Evolutionary conservation across 768 basidiomycete species (phyloP).

Genomic region (Candolleomyces efflorescens): DNA sequence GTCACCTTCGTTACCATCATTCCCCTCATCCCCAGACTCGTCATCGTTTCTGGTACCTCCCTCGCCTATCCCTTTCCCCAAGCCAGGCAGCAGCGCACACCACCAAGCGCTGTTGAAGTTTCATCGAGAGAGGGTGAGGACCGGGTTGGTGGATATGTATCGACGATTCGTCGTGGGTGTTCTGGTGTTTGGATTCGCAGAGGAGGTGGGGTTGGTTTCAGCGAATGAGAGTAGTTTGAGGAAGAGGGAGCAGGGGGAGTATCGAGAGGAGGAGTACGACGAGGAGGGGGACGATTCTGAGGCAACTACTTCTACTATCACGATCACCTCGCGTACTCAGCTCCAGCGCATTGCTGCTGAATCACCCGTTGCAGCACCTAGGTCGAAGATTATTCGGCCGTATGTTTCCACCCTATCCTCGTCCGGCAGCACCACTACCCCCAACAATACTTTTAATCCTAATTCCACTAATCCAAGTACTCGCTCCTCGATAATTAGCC

Average conservation of each 20-base stretch:
- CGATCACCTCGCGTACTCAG: too few species aligned
- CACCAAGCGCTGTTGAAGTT: not conserved
- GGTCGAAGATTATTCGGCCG: too few species aligned
- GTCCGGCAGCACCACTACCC: not conserved
- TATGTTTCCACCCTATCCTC: too few species aligned
- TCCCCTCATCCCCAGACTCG: not conserved
- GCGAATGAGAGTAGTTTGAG: not conserved
- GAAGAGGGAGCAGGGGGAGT: not conserved
- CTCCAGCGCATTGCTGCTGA: too few species aligned
- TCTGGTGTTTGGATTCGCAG: conserved; percentile 1
- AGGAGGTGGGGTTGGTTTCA: not conserved
- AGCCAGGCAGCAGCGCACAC: not conserved
- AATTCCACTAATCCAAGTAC: not conserved
- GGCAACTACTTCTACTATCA: too few species aligned
- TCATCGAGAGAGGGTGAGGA: not conserved
- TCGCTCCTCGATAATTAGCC: not conserved
- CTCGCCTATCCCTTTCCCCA: not conserved
- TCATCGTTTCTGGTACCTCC: not conserved
- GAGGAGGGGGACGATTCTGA: too few species aligned
- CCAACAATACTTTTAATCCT: not conserved
- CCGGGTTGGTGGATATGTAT: conserved; percentile 2
- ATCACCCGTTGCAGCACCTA: not conserved
- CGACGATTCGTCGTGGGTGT: conserved; percentile 4
- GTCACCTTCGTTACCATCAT: not conserved
- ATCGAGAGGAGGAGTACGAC: too few species aligned